Evolutionary conservation across 2,329 filamentous ascomycete species (phyloP).

Genomic region (Neophaeococcomyces mojaviensis): DNA sequence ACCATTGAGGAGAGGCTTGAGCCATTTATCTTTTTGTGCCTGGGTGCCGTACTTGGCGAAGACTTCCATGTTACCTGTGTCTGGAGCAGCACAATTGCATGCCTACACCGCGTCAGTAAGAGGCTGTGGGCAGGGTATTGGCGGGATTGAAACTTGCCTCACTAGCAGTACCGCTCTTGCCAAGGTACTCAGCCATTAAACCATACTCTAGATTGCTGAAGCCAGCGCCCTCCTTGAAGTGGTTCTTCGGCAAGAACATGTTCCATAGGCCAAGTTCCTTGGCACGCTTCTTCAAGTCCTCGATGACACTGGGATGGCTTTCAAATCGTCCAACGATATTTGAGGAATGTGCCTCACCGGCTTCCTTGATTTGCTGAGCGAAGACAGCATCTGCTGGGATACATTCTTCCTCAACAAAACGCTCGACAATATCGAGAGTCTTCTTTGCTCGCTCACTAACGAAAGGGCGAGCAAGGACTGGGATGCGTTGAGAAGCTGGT

Average conservation of each 20-base stretch:
- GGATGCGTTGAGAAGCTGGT: slow-evolving; percentile 47
- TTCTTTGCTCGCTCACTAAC: slow-evolving; percentile 80
- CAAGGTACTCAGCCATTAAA: slow-evolving; percentile 92
- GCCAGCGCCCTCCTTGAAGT: slow-evolving; percentile 91
- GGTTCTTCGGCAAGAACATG: slow-evolving; percentile 90
- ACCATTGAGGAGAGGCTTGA: slow-evolving; percentile 72
- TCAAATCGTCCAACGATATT: slow-evolving; percentile 58
- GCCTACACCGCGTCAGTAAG: slow-evolving; percentile 40
- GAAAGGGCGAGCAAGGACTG: slow-evolving; percentile 50
- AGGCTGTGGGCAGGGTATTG: background rate
- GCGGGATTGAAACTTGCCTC: slow-evolving; percentile 45
- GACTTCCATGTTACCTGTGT: slow-evolving; percentile 95
- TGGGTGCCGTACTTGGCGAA: slow-evolving; percentile 84
- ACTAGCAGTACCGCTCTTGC: slow-evolving; percentile 73
- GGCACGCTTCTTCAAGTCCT: slow-evolving; percentile 82
- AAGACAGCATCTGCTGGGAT: slow-evolving; percentile 76
- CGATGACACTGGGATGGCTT: slow-evolving; percentile 69
- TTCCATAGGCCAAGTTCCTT: slow-evolving; percentile 87
- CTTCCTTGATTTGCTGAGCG: slow-evolving; percentile 69
- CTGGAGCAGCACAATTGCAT: slow-evolving; percentile 81
- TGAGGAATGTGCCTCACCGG: slow-evolving; percentile 35
- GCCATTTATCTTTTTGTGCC: slow-evolving; percentile 64
- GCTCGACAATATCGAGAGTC: slow-evolving; percentile 79
- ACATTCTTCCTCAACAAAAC: slow-evolving; percentile 95
- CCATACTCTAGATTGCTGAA: slow-evolving; percentile 96